These are phyloP conservation scores for Sphagnum fallax DNA, from an alignment of 228 moss, liverwort and hornwort species.

Conservation along the genomic window DNA sequence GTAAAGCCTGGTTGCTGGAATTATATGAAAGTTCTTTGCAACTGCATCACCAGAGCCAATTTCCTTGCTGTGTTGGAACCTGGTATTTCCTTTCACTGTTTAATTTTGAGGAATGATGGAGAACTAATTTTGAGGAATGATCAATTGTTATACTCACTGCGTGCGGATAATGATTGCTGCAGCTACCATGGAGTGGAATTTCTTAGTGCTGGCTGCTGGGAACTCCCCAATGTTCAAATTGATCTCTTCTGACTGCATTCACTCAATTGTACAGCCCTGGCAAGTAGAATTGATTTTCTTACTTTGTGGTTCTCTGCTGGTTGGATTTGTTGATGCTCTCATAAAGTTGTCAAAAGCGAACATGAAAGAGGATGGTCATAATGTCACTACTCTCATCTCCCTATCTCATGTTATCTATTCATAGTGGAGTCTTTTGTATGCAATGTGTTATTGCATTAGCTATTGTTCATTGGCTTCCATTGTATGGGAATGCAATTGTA, in stretches of 20 bases:
- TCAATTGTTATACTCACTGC: neutral
- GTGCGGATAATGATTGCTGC: constrained; percentile 8
- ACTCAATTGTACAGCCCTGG: constrained; percentile 19
- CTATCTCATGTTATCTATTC: constrained; percentile 17
- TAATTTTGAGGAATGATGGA: too few relatives aligned
- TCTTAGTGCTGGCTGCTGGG: neutral
- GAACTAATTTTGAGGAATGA: too few relatives aligned
- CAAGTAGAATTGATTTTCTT: constrained; percentile 29
- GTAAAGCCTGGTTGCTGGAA: constrained; percentile 22
- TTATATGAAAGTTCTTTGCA: constrained; percentile 38
- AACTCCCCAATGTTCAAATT: neutral
- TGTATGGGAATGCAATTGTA: too few relatives aligned
- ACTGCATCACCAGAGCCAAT: too few relatives aligned
- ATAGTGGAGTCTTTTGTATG: constrained; percentile 12
- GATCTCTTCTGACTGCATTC: constrained; percentile 14
- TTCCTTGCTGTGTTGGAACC: too few relatives aligned
- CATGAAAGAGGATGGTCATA: constrained; percentile 9
- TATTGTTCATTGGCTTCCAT: constrained; percentile 6
- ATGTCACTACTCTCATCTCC: neutral
- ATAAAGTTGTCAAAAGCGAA: constrained; percentile 22
- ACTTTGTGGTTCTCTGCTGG: constrained; percentile 19
- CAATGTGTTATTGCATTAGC: constrained; percentile 23
- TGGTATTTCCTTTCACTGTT: too few relatives aligned
- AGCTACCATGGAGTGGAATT: constrained; percentile 16
- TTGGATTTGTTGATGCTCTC: constrained; percentile 33